Evolutionary conservation across 2,329 filamentous ascomycete species (phyloP).

Genomic region (Cladophialophora psammophila): DNA sequence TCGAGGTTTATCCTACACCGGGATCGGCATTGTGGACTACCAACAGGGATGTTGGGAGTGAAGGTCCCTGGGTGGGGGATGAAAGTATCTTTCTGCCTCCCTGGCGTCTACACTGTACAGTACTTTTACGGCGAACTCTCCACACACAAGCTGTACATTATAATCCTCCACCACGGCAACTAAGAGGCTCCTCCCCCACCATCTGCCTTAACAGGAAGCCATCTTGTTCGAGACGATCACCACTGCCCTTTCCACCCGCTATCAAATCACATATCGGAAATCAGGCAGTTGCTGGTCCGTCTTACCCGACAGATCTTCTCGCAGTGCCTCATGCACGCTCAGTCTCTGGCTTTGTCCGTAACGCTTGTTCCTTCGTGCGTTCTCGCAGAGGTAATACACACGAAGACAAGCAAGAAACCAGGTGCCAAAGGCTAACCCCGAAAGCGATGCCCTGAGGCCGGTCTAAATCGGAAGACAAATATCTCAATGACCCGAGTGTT

Average conservation of each 20-base stretch:
- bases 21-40: no score
- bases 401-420: conserved; percentile 45
- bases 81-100: background rate
- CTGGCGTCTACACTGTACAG: background rate
- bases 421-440: conserved; percentile 43
- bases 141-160: no score
- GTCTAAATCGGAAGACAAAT: conserved; percentile 39
- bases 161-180: background rate
- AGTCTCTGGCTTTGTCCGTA: conserved; percentile 42
- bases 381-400: conserved; percentile 45
- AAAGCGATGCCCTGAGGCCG: conserved; percentile 46
- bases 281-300: conserved; percentile 47
- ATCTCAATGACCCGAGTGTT: conserved; percentile 45
- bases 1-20: no score
- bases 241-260: background rate
- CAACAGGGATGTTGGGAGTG: no score
- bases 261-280: conserved; percentile 47
- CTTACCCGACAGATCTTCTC: conserved; percentile 46
- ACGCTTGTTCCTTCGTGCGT: conserved; percentile 42
- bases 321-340: conserved; percentile 42
- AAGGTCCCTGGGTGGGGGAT: background rate
- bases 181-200: background rate
- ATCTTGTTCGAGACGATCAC: background rate
- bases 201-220: background rate
- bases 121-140: no score